Percentiles rank a stretch among this genome's conserved stretches.
Conservation (phyloP, 306 rosid genomes). For the Cicer yamashitae region DNA sequence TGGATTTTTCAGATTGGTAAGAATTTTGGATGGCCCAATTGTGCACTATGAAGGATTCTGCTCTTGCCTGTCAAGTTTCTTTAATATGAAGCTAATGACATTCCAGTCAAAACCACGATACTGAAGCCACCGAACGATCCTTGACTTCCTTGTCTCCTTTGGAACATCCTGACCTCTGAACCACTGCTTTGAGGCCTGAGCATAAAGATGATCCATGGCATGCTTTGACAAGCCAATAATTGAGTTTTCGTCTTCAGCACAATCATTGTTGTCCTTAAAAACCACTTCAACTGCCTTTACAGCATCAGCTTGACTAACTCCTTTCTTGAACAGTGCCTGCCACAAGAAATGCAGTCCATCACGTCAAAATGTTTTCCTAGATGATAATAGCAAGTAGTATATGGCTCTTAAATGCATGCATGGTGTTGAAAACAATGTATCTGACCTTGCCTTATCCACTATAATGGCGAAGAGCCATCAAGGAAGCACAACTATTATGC, state of each 20-base stretch:
- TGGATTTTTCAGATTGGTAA: slow-evolving; percentile 46
- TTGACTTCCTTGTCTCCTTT: slow-evolving; percentile 71
- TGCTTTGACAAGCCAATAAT: slow-evolving; percentile 51
- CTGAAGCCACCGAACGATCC: slow-evolving; percentile 83
- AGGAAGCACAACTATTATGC: slow-evolving; percentile 29
- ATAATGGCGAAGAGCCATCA: background rate
- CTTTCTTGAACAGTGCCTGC: slow-evolving; percentile 85
- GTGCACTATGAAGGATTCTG: slow-evolving; percentile 56
- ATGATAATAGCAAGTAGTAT: slow-evolving; percentile 40
- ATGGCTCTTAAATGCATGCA: slow-evolving; percentile 4
- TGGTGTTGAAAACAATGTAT: background rate
- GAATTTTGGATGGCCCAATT: slow-evolving; percentile 26
- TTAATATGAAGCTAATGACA: slow-evolving; percentile 61
- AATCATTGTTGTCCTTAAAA: slow-evolving; percentile 50
- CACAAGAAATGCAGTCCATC: slow-evolving; percentile 47
- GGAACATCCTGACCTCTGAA: slow-evolving; percentile 61
- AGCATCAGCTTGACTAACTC: slow-evolving; percentile 75
- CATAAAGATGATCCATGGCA: slow-evolving; percentile 66
- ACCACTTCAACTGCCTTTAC: slow-evolving; percentile 79
- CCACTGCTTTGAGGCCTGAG: slow-evolving; percentile 92
- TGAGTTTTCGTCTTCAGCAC: slow-evolving; percentile 50
- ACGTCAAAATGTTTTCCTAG: slow-evolving; percentile 19
- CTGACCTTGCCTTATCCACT: slow-evolving; percentile 27
- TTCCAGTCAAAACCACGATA: slow-evolving; percentile 83
- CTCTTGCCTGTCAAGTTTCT: slow-evolving; percentile 62